Evolutionary conservation across 768 basidiomycete species (phyloP), one percentile per base, ranked within the genome.

Genomic region (Strobilomyces echinocephalus): DNA sequence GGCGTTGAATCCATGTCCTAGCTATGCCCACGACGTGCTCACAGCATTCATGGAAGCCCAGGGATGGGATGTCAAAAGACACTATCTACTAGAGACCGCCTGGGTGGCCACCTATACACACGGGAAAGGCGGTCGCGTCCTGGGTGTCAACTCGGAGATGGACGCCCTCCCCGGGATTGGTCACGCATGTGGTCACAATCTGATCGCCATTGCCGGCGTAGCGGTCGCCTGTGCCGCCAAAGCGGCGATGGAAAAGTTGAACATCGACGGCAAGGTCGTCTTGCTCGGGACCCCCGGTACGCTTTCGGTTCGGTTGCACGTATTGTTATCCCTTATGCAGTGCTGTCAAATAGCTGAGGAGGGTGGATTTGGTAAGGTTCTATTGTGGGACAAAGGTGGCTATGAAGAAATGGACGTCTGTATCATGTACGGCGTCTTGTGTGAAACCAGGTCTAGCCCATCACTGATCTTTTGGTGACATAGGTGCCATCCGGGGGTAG

Each of bases 401-500:
- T 92, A 92, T 63, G 72, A 87, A 46, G 85, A 76, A 7, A 88
- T 93, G 83, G 84, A 81, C 49, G 79, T 80, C 8, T 90, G 91
- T 62, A 68, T 91, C 53, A 90, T 91, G 90, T 84, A 55, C 18
- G 76, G 62, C 3, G 4, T 21, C 18, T 8, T 35, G 14, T 14
- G 30, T 30, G 30, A 30, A 30, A 14, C 18, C 48, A 46, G 28
- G 6, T n/a, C 16, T 8, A 4, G 16, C 43, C 21, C 24, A 26
- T 52, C 20, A n/a, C 45, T 52, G 31, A 56, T 41, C 10, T 38
- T 10, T 30, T 50, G 44, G 40, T 30, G 11, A 49, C 12, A 1
- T 44, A 89, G 88, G 86, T 91, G 85, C 59, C 89, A 90, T 59
- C 87, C 90, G 16, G 87, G 85, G 42, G 84, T 88, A n/a, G 89